phyloP scores from a whole-genome alignment of 148 eudicot species.

The Diospyros lotus region DNA sequence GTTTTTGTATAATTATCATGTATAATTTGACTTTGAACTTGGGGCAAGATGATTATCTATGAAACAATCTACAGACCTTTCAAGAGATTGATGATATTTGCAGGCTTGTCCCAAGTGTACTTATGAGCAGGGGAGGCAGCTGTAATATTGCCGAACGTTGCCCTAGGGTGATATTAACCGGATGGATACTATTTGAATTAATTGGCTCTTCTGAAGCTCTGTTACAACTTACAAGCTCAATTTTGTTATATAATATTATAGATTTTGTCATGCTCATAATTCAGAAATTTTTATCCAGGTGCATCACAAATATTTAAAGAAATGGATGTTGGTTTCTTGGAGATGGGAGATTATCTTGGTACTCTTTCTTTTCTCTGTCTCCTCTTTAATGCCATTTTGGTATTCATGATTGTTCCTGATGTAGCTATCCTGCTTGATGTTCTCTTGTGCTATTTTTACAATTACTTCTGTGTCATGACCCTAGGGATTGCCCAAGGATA shows the following conservation, averaged over 20 bases:
- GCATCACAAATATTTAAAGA: slow-evolving; percentile 42
- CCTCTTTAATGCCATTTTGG: background rate
- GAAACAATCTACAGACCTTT: background rate
- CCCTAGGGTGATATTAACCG: background rate
- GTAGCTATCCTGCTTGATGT: slow-evolving; percentile 2
- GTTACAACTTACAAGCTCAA: background rate
- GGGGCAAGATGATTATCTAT: background rate
- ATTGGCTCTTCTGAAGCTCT: background rate
- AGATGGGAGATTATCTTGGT: slow-evolving; percentile 67
- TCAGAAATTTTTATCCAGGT: slow-evolving; percentile 33
- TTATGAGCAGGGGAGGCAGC: background rate
- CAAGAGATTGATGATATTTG: background rate
- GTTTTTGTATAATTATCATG: background rate
- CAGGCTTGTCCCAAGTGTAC: background rate
- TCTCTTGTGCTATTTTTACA: background rate
- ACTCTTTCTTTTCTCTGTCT: slow-evolving; percentile 14
- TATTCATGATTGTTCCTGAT: background rate
- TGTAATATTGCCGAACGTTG: background rate
- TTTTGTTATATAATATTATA: slow-evolving; percentile 2
- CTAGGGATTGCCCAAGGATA: no score
- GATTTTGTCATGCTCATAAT: background rate
- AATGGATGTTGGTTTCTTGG: slow-evolving; percentile 54
- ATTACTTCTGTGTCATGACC: background rate
- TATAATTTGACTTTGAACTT: background rate
- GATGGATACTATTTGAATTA: background rate